Base-by-base conservation (phyloP, 192 early-diverging fungal species). In the Entomortierella parvispora region DNA sequence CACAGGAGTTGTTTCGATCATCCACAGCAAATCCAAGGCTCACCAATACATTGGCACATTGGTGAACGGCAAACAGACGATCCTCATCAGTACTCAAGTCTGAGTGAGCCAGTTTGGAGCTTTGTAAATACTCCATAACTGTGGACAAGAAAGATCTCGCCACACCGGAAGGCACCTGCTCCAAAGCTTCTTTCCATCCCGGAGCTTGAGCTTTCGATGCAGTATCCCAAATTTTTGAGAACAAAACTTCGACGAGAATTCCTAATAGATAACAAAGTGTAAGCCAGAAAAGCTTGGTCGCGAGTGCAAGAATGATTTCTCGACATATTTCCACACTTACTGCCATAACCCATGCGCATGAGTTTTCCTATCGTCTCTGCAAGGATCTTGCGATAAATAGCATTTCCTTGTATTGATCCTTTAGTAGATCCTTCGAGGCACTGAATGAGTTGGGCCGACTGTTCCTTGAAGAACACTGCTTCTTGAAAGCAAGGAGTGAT, bases 401-500 rank as follows among this genome's bases (percentile, higher is more conserved):
- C 22, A 0, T 37, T n/a, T 15, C 8, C 4, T 26, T 25, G 26
- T 56, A 14, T 14, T 15, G 8, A 18, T 46, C 56, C 1, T 14
- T 12, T 31, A 4, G 48, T 17, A n/a, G 44, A 3, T 18, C 11
- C 28, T 0, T 37, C 45, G 22, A 77, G 37, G 29, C 65, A 63
- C 4, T 20, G 18, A 52, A 68, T 58, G 6, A 77, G 32, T 28
- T 77, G 65, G 7, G 2, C 18, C 6, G 55, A 46, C 55, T 64
- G 61, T 42, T 55, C 17, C 48, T 68, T 26, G 31, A 68, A 64
- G 42, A 68, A 77, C 2, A 58, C 9, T 3, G 10, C 18, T 28
- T 77, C 74, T 22, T 53, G 74, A 34, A 77, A 77, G 28, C 65
- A 68, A 18, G 62, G 47, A 28, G 66, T 58, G 18, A 62, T 5